Conservation (phyloP, 345 rosid genomes). For the Populus euphratica region DNA sequence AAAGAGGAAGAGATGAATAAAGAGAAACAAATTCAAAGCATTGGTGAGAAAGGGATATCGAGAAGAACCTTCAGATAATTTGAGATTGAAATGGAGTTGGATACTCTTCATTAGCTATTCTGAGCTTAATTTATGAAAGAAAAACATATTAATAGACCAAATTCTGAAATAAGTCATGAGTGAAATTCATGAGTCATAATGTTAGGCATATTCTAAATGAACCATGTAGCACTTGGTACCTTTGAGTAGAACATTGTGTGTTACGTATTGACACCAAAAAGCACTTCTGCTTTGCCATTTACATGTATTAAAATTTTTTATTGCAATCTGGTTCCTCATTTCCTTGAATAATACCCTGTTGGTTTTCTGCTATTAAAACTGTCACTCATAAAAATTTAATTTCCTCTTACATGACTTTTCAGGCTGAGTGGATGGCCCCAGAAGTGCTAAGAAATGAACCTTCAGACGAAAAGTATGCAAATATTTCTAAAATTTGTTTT, state of each 20-base stretch:
- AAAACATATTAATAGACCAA: neutral
- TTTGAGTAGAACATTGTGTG: neutral
- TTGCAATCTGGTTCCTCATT: neutral
- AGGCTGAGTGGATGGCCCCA: constrained; percentile 99
- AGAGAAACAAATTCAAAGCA: neutral
- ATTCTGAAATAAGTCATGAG: neutral
- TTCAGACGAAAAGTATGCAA: constrained; percentile 79
- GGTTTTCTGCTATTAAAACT: neutral
- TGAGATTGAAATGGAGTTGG: neutral
- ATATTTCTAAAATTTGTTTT: neutral
- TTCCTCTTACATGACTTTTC: constrained; percentile 21
- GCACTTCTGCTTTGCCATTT: neutral
- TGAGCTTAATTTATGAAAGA: neutral
- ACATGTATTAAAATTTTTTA: neutral
- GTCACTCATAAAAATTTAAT: neutral
- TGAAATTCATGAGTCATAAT: neutral
- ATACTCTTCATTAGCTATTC: neutral
- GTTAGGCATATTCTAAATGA: neutral
- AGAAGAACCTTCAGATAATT: neutral
- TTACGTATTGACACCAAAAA: neutral
- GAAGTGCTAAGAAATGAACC: constrained; percentile 96
- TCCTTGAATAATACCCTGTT: neutral
- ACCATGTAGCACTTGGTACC: neutral
- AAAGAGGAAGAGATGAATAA: neutral
- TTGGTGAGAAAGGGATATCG: neutral